Evolutionary conservation across 2,329 filamentous ascomycete genomes (phyloP).

Genomic region (Parafenestella ontariensis): DNA sequence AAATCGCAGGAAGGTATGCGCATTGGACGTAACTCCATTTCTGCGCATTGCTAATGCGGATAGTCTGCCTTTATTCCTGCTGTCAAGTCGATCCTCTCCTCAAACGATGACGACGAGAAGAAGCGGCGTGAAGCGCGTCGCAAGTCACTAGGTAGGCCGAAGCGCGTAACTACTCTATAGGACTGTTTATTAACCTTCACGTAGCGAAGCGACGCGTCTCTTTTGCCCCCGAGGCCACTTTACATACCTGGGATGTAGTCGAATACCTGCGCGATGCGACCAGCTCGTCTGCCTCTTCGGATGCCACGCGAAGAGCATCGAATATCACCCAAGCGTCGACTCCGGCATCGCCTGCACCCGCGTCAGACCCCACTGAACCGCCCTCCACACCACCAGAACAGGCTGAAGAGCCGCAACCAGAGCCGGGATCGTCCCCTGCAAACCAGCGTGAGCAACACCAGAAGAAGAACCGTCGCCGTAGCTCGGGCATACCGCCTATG

Average conservation of each 20-base stretch:
- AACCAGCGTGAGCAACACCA: conserved; percentile 71
- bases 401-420: conserved; percentile 65
- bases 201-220: conserved; percentile 87
- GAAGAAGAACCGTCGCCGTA: conserved; percentile 65
- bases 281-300: conserved; percentile 72
- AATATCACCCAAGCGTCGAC: conserved; percentile 55
- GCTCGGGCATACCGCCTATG: conserved; percentile 70
- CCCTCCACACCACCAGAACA: conserved; percentile 70
- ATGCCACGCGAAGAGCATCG: conserved; percentile 77
- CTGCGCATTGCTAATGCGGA: conserved; percentile 20
- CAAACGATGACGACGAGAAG: conserved; percentile 62
- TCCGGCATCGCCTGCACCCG: conserved; percentile 40
- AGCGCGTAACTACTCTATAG: not conserved
- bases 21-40: not conserved
- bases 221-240: conserved; percentile 94
- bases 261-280: conserved; percentile 90
- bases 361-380: conserved; percentile 61
- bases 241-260: conserved; percentile 96
- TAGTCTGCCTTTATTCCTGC: conserved; percentile 57
- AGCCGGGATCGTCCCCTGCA: conserved; percentile 66
- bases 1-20: conserved; percentile 78
- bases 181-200: conserved; percentile 14
- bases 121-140: conserved; percentile 85
- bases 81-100: conserved; percentile 63
- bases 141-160: conserved; percentile 75